phyloP scores from a whole-genome alignment of 495 filamentous ascomycete genomes.

The Aspergillus haitiensis region DNA sequence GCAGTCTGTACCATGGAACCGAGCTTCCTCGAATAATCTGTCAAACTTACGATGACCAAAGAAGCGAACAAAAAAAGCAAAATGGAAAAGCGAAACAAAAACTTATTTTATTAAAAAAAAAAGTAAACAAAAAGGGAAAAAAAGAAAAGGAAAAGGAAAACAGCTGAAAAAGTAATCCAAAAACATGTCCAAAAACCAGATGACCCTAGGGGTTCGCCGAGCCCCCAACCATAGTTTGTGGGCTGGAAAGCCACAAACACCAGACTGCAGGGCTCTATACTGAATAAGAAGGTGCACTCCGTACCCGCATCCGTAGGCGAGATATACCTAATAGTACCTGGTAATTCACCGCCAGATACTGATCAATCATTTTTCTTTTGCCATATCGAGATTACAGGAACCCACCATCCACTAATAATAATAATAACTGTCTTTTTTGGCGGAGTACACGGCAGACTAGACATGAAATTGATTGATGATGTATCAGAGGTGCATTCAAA shows the following conservation, averaged over 20 bases:
- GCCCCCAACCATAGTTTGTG: slow-evolving; percentile 14
- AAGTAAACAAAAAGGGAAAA: background rate
- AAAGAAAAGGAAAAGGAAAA: background rate
- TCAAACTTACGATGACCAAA: background rate
- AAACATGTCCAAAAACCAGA: background rate
- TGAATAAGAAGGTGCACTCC: slow-evolving; percentile 17
- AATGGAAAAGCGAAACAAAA: background rate
- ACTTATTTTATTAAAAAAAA: background rate
- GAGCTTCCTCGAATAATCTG: background rate
- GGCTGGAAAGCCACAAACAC: slow-evolving; percentile 4
- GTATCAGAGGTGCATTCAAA: no score
- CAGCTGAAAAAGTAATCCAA: background rate
- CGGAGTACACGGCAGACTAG: no score
- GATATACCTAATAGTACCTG: background rate
- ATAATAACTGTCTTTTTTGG: no score
- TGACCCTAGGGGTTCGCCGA: slow-evolving; percentile 1
- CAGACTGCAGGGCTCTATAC: background rate
- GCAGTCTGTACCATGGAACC: background rate
- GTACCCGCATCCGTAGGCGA: background rate
- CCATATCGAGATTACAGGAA: background rate
- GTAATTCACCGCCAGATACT: slow-evolving; percentile 25
- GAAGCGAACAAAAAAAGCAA: background rate
- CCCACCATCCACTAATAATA: no score
- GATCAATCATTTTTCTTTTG: background rate
- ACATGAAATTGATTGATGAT: no score